Conservation (phyloP, 768 basidiomycete genomes). For the Lactarius hengduanensis region DNA sequence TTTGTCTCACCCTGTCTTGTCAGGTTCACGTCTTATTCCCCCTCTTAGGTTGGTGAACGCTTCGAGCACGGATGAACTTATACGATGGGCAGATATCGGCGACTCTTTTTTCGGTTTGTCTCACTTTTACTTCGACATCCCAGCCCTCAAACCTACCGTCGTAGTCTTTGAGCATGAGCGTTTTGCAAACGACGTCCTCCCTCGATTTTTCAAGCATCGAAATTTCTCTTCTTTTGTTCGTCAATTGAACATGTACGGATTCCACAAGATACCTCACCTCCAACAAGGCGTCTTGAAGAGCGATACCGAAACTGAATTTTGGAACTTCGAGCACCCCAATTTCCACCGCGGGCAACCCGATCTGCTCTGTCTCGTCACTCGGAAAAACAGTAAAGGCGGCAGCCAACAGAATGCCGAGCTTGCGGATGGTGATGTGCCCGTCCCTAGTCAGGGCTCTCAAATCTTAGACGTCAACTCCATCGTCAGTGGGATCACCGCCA, state of each 20-base stretch:
- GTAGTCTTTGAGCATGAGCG: constrained; percentile 89
- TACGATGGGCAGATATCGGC: constrained; percentile 88
- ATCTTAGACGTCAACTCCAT: constrained; percentile 76
- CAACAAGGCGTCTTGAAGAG: constrained; percentile 90
- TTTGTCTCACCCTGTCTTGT: constrained; percentile 42
- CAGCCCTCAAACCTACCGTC: neutral
- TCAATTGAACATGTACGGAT: constrained; percentile 95
- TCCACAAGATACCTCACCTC: constrained; percentile 93
- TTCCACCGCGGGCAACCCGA: constrained; percentile 90
- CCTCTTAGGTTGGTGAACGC: constrained; percentile 85
- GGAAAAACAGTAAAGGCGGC: constrained; percentile 54
- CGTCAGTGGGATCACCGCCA: constrained; percentile 76
- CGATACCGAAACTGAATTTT: constrained; percentile 77
- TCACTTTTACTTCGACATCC: constrained; percentile 11
- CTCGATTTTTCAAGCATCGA: constrained; percentile 96
- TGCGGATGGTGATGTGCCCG: constrained; percentile 21
- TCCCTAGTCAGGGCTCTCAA: constrained; percentile 43
- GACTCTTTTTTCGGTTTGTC: constrained; percentile 86
- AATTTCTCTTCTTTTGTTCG: constrained; percentile 92
- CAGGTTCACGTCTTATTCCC: constrained; percentile 12
- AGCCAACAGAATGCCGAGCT: constrained; percentile 20
- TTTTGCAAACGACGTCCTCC: constrained; percentile 85
- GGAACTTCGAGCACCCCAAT: constrained; percentile 90
- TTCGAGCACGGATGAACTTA: constrained; percentile 74
- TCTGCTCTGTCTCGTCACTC: constrained; percentile 80